These are phyloP conservation scores for Moesziomyces aphidis DNA, from an alignment of 1,284 basidiomycete genomes.

Conservation along the genomic window DNA sequence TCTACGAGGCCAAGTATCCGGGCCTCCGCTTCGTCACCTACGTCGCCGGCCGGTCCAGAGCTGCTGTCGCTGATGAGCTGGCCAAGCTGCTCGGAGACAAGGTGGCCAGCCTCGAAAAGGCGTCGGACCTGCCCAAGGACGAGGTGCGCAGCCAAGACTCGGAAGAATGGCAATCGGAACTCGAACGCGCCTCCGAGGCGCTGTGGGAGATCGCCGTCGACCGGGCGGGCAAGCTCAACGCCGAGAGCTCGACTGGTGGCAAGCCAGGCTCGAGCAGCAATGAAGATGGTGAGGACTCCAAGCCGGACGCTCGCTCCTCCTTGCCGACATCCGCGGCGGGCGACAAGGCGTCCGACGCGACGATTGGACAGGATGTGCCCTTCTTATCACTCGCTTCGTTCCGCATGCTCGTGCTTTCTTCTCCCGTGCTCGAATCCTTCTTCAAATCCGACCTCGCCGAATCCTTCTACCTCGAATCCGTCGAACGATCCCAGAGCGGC, in stretches of 20 bases:
- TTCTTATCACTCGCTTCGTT: conserved; percentile 64
- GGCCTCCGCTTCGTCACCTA: conserved; percentile 64
- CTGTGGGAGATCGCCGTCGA: conserved; percentile 64
- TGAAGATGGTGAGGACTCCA: conserved; percentile 36
- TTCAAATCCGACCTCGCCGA: conserved; percentile 63
- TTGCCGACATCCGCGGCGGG: conserved; percentile 8
- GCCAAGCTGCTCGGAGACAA: conserved; percentile 43
- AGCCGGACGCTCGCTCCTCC: conserved; percentile 1
- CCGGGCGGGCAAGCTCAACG: conserved; percentile 53
- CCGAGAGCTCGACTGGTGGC: conserved; percentile 6
- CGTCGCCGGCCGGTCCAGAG: conserved; percentile 71
- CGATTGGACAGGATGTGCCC: conserved; percentile 56
- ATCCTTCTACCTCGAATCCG: conserved; percentile 62
- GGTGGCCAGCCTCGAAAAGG: conserved; percentile 21
- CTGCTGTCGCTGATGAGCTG: conserved; percentile 56
- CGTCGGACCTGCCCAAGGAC: conserved; percentile 29
- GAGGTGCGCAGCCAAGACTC: conserved; percentile 24
- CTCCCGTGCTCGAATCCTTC: conserved; percentile 62
- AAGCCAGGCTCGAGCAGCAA: conserved; percentile 5
- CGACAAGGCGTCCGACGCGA: conserved; percentile 14
- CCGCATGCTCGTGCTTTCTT: conserved; percentile 62
- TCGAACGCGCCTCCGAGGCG: conserved; percentile 58
- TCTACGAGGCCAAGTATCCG: conserved; percentile 63
- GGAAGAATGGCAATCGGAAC: conserved; percentile 56
- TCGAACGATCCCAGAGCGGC: conserved; percentile 58